Base-by-base conservation (phyloP, 305 asterid genomes). In the Fraxinus xanthoxyloides region DNA sequence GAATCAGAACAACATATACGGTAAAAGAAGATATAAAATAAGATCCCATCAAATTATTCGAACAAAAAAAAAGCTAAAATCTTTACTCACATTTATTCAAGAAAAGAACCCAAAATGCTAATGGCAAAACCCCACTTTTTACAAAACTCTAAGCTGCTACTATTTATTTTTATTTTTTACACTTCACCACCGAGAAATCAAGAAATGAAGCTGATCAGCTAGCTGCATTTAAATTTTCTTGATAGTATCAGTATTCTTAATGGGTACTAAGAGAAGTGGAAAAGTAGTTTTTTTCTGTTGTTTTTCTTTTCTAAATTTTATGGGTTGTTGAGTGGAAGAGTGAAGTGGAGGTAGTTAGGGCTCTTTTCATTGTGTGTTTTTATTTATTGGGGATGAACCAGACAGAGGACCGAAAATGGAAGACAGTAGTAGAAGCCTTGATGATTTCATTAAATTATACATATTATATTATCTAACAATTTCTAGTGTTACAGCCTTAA, bases 81-180 rank as follows among this genome's bases (percentile, higher is more conserved):
- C 89, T 88, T 82, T 73, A 90, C 84, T 86, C 74, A 81, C 87
- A 83, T 63, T 86, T 88, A 79, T 88, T 83, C 86, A 84, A 82
- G 82, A 31, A 83, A 86, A 51, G 89, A 84, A 86, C 79, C 80
- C 46, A 36, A 76, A 72, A 77, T 79, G 85, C 85, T 38, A 74
- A 46, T 3, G 24, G 56, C 63, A 21, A 72, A 63, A 13, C 40
- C 38, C 38, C 75, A 12, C 38, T 28, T 4, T 61, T 69, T 4
- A 28, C 38, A 3, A 31, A 28, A 69, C 75, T 15, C 38, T 1
- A 12, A 5, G 3, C 40, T 5, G 40, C 40, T 69, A 69, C 21
- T 69, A 28, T 15, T 31, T 31, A 12, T 21, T 34, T 48, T 40
- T 19, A 7, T 30, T 19, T 35, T 30, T 34, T 23, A 9, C 15